phyloP scores from a whole-genome alignment of 352 stramenopile genomes.

The Globisporangium uncinulatum region DNA sequence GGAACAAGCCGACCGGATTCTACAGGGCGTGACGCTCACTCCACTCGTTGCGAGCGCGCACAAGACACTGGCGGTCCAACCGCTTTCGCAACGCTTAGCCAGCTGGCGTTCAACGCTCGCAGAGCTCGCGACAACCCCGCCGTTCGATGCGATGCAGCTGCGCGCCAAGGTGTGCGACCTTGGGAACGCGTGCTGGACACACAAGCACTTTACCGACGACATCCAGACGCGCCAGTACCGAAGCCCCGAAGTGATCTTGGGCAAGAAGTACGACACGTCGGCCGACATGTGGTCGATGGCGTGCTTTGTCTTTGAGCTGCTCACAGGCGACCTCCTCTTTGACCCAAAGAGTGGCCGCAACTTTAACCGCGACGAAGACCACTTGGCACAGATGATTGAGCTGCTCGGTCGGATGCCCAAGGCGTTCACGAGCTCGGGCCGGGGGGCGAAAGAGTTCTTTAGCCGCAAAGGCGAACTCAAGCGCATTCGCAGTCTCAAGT shows the following conservation, averaged over 20 bases:
- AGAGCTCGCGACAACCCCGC: slow-evolving; percentile 26
- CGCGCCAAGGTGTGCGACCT: slow-evolving; percentile 95
- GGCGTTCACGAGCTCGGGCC: slow-evolving; percentile 62
- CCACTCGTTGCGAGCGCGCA: slow-evolving; percentile 10
- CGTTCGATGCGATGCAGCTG: slow-evolving; percentile 62
- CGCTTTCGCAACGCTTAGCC: slow-evolving; percentile 26
- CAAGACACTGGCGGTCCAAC: slow-evolving; percentile 12
- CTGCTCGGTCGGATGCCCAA: slow-evolving; percentile 97
- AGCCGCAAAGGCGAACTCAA: slow-evolving; percentile 96
- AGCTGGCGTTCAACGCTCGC: slow-evolving; percentile 37
- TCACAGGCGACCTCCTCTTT: slow-evolving; percentile 99
- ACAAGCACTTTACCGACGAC: slow-evolving; percentile 99
- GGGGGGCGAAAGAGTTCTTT: slow-evolving; percentile 96
- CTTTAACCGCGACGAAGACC: slow-evolving; percentile 92
- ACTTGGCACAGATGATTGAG: slow-evolving; percentile 99
- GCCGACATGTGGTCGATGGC: slow-evolving; percentile 99
- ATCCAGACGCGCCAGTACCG: slow-evolving; percentile 99
- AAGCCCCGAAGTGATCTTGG: slow-evolving; percentile 96
- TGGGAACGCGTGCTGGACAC: slow-evolving; percentile 99
- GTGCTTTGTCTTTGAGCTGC: slow-evolving; percentile 98
- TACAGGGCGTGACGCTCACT: slow-evolving; percentile 44
- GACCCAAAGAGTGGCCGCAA: slow-evolving; percentile 92
- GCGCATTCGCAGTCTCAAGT: slow-evolving; percentile 97
- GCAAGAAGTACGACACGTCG: slow-evolving; percentile 96
- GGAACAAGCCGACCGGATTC: slow-evolving; percentile 12